Base-by-base conservation (phyloP, 805 yeast genomes). In the Candida piceae region DNA sequence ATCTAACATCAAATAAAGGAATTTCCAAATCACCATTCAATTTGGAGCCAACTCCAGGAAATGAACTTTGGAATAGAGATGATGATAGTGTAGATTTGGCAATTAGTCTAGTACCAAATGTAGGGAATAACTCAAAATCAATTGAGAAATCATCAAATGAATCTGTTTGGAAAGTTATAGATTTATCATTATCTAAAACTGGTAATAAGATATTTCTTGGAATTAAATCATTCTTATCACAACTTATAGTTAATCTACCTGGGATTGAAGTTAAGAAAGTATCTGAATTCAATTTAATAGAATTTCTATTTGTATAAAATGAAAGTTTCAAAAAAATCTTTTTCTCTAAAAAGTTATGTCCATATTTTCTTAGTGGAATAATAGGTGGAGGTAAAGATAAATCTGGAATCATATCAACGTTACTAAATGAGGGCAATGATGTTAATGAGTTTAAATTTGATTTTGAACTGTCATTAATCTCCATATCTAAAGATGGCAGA, bases 351-450 rank as follows among this genome's bases (percentile, higher is more conserved):
- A 88, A 93, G 58, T 87, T 93, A 61, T 93, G 98, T 12, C 98
- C 98, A 56, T 93, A 93, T 50, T 95, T 76, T 51, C 96, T 72
- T 36, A 93, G 65, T 1, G 98, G 98, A 34, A 93, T 78, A 36
- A 93, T 86, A 4, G 98, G 98, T 1, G 98, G 98, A 1, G 98
- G 98, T 40, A 93, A 68, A 16, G 88, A 77, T 33, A 93, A 71
- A 50, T 87, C 96, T 0, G 98, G 97, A 36, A 93, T 90, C 13
- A 78, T 71, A 46, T 87, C 95, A 7, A 76, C 64, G 36, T 69
- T 74, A 20, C 44, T 50, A n/a, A 49, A 35, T 16, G 52, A 58
- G 4, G 53, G 32, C 4, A 34, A 30, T 7, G 39, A 27, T 12
- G 45, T 39, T 23, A 41, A 11, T 7, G 22, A 9, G 22, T 7